Percentiles rank a stretch among this genome's conserved stretches.
These are phyloP conservation scores for Nelumbo lutea DNA, from an alignment of 164 flowering plant genomes.

Conservation along the genomic window DNA sequence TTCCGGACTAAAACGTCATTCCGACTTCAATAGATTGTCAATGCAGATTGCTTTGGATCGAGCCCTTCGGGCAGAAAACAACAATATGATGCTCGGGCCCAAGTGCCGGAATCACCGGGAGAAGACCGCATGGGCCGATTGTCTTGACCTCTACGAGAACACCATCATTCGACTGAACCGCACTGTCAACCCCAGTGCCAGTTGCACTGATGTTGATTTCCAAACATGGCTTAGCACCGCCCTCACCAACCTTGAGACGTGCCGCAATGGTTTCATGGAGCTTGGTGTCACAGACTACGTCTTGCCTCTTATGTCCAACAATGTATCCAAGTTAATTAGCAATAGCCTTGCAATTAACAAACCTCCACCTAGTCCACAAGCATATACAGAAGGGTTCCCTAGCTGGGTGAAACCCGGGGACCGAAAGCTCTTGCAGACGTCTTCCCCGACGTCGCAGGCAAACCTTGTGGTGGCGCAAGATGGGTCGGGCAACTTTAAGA, in stretches of 20 bases:
- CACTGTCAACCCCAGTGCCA: conserved; percentile 28
- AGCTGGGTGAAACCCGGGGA: conserved; percentile 26
- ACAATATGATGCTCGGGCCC: neutral
- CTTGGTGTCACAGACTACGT: conserved; percentile 27
- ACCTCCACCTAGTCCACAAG: neutral
- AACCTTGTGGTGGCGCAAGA: conserved; percentile 43
- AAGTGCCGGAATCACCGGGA: conserved; percentile 33
- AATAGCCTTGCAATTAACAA: conserved; percentile 38
- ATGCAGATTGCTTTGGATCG: too few relatives aligned
- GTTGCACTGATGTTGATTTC: conserved; percentile 30
- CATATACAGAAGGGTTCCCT: conserved; percentile 22
- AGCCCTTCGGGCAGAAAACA: too few relatives aligned
- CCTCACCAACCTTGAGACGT: conserved; percentile 50
- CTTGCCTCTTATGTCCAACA: conserved; percentile 35
- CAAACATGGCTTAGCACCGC: conserved; percentile 66
- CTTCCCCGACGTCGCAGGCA: conserved; percentile 8
- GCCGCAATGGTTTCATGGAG: conserved; percentile 40
- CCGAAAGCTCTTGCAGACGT: conserved; percentile 28
- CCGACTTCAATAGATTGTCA: too few relatives aligned
- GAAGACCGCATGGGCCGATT: conserved; percentile 48
- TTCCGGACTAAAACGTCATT: too few relatives aligned
- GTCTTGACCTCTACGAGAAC: conserved; percentile 36
- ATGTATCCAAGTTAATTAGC: conserved; percentile 41
- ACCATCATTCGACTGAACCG: conserved; percentile 43
- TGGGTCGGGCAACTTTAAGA: conserved; percentile 34